Conservation (phyloP, 768 basidiomycete species). For the Mycena capillaripes region DNA sequence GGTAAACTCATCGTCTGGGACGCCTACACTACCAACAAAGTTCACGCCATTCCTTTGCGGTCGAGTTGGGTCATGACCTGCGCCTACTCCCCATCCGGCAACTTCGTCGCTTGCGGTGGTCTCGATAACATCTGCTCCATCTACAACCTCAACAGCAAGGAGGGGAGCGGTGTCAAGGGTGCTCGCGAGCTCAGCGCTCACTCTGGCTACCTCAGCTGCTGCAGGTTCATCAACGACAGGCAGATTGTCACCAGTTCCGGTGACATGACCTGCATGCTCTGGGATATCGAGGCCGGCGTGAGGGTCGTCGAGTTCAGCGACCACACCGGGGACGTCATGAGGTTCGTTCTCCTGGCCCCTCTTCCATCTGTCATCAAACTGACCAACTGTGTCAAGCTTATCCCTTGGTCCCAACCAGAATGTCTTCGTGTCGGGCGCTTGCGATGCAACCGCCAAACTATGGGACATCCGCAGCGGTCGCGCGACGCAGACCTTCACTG, state of each 20-base stretch:
- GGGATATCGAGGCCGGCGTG: slow-evolving; percentile 99
- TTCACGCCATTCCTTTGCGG: slow-evolving; percentile 97
- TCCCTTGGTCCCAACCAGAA: slow-evolving; percentile 95
- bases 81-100: slow-evolving; percentile 97
- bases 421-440: slow-evolving; percentile 98
- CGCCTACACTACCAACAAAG: slow-evolving; percentile 99
- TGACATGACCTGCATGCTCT: slow-evolving; percentile 99
- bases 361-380: slow-evolving; percentile 29
- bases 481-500: slow-evolving; percentile 98
- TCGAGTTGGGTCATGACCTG: slow-evolving; percentile 99
- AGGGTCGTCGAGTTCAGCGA: slow-evolving; percentile 99
- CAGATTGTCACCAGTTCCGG: slow-evolving; percentile 99
- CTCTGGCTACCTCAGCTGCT: slow-evolving; percentile 98
- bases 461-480: slow-evolving; percentile 99
- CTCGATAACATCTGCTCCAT: slow-evolving; percentile 99
- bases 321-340: slow-evolving; percentile 99
- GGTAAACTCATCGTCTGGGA: slow-evolving; percentile 99
- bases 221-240: slow-evolving; percentile 97
- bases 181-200: slow-evolving; percentile 97
- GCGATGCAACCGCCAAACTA: slow-evolving; percentile 97
- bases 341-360: slow-evolving; percentile 63
- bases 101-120: slow-evolving; percentile 98
- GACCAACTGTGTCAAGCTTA: slow-evolving; percentile 65
- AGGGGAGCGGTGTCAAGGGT: slow-evolving; percentile 84
- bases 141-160: slow-evolving; percentile 92